Percentiles rank a stretch among this genome's conserved stretches.
These are phyloP conservation scores for Kwoniella sp. DNA, from an alignment of 768 basidiomycete genomes.

Conservation along the genomic window DNA sequence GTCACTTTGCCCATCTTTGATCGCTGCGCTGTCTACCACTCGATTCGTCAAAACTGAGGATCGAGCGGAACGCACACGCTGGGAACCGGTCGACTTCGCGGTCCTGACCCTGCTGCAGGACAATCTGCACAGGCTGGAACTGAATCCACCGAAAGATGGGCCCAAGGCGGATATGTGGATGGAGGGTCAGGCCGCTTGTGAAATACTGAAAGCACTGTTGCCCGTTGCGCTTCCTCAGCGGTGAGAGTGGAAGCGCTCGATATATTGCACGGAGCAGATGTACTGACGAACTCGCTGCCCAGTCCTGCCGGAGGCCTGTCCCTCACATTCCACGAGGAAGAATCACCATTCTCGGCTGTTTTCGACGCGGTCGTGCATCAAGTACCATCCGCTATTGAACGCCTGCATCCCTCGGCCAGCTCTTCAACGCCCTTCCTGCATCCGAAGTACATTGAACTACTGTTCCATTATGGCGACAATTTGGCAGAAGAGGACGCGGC, in stretches of 20 bases:
- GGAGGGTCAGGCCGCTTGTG: conserved; percentile 36
- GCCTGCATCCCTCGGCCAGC: conserved; percentile 30
- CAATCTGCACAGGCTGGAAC: conserved; percentile 28
- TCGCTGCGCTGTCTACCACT: conserved; percentile 29
- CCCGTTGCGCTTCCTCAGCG: conserved; percentile 12
- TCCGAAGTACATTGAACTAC: conserved; percentile 42
- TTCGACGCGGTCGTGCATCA: conserved; percentile 35
- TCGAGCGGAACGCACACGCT: conserved; percentile 12
- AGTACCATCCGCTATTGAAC: conserved; percentile 34
- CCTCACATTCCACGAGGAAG: conserved; percentile 10
- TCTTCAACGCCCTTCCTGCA: conserved; percentile 31
- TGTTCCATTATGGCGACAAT: conserved; percentile 48
- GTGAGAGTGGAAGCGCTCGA: conserved; percentile 23
- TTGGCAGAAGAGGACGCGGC: conserved; percentile 42
- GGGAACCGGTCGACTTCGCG: conserved; percentile 45
- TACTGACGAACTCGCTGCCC: background rate
- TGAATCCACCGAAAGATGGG: conserved; percentile 11
- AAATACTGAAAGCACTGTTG: conserved; percentile 30
- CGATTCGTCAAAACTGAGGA: conserved; percentile 22
- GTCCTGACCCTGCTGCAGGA: conserved; percentile 45
- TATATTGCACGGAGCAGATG: background rate
- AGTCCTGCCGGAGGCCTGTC: conserved; percentile 3
- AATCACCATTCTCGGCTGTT: conserved; percentile 14
- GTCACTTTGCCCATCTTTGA: conserved; percentile 33
- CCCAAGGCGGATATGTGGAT: conserved; percentile 36